Evolutionary conservation across 129 eudicot genomes (phyloP), one percentile per base, ranked within the genome.

Genomic region (Arctium minus): DNA sequence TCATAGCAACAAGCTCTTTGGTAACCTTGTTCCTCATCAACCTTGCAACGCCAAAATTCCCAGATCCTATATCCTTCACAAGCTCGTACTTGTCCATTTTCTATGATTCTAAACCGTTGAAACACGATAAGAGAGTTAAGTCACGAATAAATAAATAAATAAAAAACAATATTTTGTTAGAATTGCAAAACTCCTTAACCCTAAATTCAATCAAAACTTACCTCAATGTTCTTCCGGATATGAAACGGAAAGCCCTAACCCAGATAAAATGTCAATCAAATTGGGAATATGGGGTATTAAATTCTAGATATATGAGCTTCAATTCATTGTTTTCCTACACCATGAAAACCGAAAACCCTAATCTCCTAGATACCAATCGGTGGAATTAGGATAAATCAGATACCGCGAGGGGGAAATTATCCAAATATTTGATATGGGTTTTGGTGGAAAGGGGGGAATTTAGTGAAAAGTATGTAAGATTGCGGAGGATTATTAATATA

Each of bases 51-150:
- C 98, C 97, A 79, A 94, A 94, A 90, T 94, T 92, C 76, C 98
- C 97, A 85, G 97, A 85, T 85, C 98, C 98, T 83, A 94, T 94
- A 89, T 94, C 98, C 92, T 94, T 94, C 86, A 94, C 97, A 64
- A 94, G 92, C 89, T 94, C 98, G 75, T 94, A 94, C 80, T 89
- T 94, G 11, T 94, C 98, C 98, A 94, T 94, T 67, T 86, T 86
- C 74, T 42, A 72, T 72, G 44, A 79, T 18, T 46, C 44, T 56
- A 42, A n/a, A 30, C 31, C 68, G 10, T 13, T 29, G 39, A 72
- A 53, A 17, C 27, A 42, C 36, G 3, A 18, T 4, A 39, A 40
- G 44, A 82, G 40, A 62, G 73, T 81, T 32, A 46, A 72, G 31
- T 53, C 44, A 46, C 33, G 69, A 22, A 35, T 12, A 7, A 36